Evolutionary conservation across 805 yeast species (phyloP).

Genomic region (Alloascoidea africana): DNA sequence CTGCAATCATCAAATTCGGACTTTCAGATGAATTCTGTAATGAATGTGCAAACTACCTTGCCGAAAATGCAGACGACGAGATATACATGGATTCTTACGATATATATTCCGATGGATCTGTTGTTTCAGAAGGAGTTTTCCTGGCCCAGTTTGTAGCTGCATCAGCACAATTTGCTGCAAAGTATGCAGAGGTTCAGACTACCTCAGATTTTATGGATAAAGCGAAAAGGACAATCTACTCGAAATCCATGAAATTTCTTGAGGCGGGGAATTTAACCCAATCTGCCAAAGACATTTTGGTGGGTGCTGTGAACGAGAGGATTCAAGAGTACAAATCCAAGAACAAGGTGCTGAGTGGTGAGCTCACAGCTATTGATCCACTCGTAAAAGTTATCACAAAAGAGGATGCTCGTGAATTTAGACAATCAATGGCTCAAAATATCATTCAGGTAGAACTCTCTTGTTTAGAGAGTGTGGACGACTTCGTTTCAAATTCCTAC

Average conservation of each 20-base stretch:
- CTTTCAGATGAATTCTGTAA: background rate
- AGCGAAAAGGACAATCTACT: background rate
- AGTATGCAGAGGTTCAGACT: too few relatives aligned
- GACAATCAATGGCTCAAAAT: background rate
- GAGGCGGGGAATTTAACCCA: background rate
- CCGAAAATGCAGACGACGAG: background rate
- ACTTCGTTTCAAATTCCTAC: background rate
- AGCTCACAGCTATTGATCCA: background rate
- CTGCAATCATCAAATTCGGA: conserved; percentile 9
- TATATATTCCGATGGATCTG: background rate
- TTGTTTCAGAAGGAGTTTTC: background rate
- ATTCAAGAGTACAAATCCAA: background rate
- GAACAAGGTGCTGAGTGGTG: background rate
- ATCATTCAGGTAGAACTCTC: background rate
- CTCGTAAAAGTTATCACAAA: background rate
- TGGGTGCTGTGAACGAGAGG: background rate
- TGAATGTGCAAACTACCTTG: background rate
- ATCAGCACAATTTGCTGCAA: too few relatives aligned
- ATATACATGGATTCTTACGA: background rate
- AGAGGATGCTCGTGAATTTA: background rate
- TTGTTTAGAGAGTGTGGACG: background rate
- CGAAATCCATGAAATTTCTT: background rate
- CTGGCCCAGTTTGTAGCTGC: background rate
- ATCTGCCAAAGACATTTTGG: background rate
- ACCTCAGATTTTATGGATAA: background rate